These are phyloP conservation scores for Phylloporus rhodoxanthus DNA, from an alignment of 768 basidiomycete species.

Conservation along the genomic window DNA sequence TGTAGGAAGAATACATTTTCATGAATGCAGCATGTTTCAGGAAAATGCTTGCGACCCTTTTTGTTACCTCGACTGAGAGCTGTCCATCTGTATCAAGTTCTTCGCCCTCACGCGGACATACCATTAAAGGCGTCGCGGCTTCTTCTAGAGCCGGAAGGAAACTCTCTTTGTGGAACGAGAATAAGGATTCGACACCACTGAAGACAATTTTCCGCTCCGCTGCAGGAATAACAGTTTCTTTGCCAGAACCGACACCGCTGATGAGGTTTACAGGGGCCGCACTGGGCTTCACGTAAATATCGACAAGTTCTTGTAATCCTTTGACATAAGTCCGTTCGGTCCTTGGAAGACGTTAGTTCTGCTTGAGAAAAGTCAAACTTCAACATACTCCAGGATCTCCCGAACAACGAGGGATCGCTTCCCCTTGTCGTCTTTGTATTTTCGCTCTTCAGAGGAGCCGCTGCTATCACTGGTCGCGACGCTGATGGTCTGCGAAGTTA, in stretches of 20 bases:
- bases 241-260: conserved; percentile 62
- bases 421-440: conserved; percentile 85
- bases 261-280: conserved; percentile 63
- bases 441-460: conserved; percentile 73
- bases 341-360: conserved; percentile 36
- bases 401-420: conserved; percentile 80
- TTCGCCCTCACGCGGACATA: conserved; percentile 37
- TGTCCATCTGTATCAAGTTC: conserved; percentile 66
- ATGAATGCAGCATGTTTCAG: conserved; percentile 94
- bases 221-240: conserved; percentile 81
- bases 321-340: conserved; percentile 95
- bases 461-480: conserved; percentile 67
- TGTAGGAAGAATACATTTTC: conserved; percentile 98
- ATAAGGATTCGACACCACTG: conserved; percentile 80
- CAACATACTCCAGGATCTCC: conserved; percentile 84
- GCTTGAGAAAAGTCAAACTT: neutral
- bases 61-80: conserved; percentile 68
- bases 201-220: conserved; percentile 90
- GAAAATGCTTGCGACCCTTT: conserved; percentile 82
- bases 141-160: conserved; percentile 87
- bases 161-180: conserved; percentile 87
- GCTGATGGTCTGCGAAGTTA: conserved; percentile 61
- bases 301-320: conserved; percentile 88
- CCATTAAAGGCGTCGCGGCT: conserved; percentile 66
- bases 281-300: conserved; percentile 91